A percentile compares a stretch with the other conserved stretches of the same genome.
Conservation (phyloP, 495 filamentous ascomycete genomes). For the Penicillium canescens region DNA sequence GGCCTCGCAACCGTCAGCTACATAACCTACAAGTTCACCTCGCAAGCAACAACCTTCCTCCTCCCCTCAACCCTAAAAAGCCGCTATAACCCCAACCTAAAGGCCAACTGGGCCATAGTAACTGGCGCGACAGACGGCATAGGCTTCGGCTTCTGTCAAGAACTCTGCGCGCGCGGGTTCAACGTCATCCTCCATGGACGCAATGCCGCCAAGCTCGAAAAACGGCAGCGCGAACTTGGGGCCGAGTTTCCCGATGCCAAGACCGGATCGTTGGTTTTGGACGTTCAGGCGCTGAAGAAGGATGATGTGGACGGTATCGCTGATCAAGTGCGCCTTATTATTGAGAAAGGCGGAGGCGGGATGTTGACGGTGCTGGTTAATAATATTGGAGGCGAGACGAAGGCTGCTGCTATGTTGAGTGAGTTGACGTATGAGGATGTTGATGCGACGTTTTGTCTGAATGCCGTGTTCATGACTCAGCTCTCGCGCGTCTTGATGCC, state of each 20-base stretch:
- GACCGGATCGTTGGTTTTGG: slow-evolving; percentile 27
- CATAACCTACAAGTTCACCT: slow-evolving; percentile 12
- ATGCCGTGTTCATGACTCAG: slow-evolving; percentile 41
- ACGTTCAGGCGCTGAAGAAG: slow-evolving; percentile 25
- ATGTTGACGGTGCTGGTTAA: slow-evolving; percentile 47
- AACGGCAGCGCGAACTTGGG: slow-evolving; percentile 26
- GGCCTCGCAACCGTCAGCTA: slow-evolving; percentile 19
- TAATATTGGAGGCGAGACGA: slow-evolving; percentile 45
- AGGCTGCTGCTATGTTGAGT: slow-evolving; percentile 20
- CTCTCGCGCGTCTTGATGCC: slow-evolving; percentile 41
- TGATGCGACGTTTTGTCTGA: slow-evolving; percentile 30
- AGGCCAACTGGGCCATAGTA: slow-evolving; percentile 53
- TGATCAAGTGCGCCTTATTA: slow-evolving; percentile 15
- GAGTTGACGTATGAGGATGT: slow-evolving; percentile 21
- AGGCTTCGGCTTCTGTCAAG: slow-evolving; percentile 50
- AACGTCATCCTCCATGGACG: slow-evolving; percentile 60
- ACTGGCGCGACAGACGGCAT: slow-evolving; percentile 63
- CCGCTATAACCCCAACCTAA: slow-evolving; percentile 16
- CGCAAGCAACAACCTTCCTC: slow-evolving; percentile 21
- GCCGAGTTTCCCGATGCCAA: slow-evolving; percentile 29
- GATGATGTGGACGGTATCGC: slow-evolving; percentile 21
- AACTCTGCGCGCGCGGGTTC: slow-evolving; percentile 55
- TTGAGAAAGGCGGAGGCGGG: slow-evolving; percentile 8
- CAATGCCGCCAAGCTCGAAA: slow-evolving; percentile 44
- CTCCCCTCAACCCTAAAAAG: neutral